Conservation (phyloP, 2,329 filamentous ascomycete genomes). For the Ceratocystis cacaofunesta region DNA sequence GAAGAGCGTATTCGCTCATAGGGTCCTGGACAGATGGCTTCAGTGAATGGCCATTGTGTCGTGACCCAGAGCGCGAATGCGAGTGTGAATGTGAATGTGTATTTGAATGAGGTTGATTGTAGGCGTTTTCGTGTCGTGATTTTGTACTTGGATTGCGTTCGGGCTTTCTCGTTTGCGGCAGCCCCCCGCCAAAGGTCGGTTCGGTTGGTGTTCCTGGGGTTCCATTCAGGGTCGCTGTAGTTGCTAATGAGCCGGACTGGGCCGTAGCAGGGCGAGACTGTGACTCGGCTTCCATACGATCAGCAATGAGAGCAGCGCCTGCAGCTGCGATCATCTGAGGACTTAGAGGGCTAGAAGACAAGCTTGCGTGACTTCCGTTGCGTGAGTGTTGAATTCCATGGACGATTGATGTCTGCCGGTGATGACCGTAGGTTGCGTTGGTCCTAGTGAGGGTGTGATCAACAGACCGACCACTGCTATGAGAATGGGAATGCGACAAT, state of each 20-base stretch:
- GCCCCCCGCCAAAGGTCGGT: constrained; percentile 25
- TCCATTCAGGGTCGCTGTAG: constrained; percentile 21
- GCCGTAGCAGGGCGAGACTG: constrained; percentile 29
- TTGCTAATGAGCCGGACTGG: constrained; percentile 28
- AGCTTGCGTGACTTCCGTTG: constrained; percentile 74
- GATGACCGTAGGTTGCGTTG: constrained; percentile 61
- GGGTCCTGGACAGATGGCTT: constrained; percentile 61
- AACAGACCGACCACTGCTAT: constrained; percentile 28
- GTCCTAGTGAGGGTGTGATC: constrained; percentile 28
- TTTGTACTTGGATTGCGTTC: constrained; percentile 49
- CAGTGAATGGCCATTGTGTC: constrained; percentile 40
- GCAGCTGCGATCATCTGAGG: constrained; percentile 68
- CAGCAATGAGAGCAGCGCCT: constrained; percentile 38
- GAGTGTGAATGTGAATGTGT: constrained; percentile 30
- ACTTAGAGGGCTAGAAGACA: constrained; percentile 70
- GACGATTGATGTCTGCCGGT: constrained; percentile 92
- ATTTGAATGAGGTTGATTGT: constrained; percentile 34
- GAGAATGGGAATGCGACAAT: constrained; percentile 19
- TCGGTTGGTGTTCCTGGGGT: constrained; percentile 33
- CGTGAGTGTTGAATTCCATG: constrained; percentile 87
- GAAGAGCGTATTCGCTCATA: constrained; percentile 92
- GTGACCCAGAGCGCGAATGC: constrained; percentile 43
- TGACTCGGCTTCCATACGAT: constrained; percentile 35
- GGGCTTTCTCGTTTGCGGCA: constrained; percentile 35
- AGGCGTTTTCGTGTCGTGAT: constrained; percentile 54